Evolutionary conservation across 2,329 filamentous ascomycete genomes (phyloP), one percentile per base, ranked within the genome.

Genomic region (Hypoxylon sp.): DNA sequence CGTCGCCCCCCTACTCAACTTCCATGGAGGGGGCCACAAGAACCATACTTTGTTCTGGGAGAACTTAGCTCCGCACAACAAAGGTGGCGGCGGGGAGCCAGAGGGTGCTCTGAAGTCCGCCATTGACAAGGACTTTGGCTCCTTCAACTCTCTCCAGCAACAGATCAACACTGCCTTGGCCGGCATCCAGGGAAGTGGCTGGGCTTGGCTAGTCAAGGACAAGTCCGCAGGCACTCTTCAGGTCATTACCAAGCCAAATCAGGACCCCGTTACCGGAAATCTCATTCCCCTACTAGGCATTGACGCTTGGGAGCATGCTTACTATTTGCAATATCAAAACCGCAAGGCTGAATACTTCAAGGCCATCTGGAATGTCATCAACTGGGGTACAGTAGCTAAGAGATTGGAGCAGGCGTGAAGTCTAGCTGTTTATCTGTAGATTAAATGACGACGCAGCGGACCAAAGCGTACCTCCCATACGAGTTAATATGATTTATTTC

Each of bases 311-410:
- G 86, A 88, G 78, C 86, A 88, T 77, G 86, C 86, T 1, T 88
- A 87, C 74, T 88, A 88, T 72, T 76, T 87, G 19, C 85, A 87
- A 73, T 94, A 94, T 81, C 86, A 94, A 86, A 94, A 94, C 84
- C 87, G 91, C 78, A 94, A 94, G 86, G 92, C 90, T 60, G 92
- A 94, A 80, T 94, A 94, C 83, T 94, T 94, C 83, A 87, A 85
- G 76, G 90, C 90, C 55, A 88, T 94, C 77, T 94, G 92, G 92
- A 90, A 94, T 74, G 91, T 94, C 52, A 84, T 94, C 78, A 94
- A 94, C 86, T 94, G 92, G 77, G 72, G 70, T 54, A 76, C 75
- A n/a, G 77, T 79, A 11, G 72, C 73, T 19, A 71, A 73, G 70
- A 72, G 77, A 39, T 63, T 78, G 46, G 74, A 75, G 55, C 74